These are phyloP conservation scores for Cercophora samala DNA, from an alignment of 495 filamentous ascomycete genomes.

Conservation along the genomic window DNA sequence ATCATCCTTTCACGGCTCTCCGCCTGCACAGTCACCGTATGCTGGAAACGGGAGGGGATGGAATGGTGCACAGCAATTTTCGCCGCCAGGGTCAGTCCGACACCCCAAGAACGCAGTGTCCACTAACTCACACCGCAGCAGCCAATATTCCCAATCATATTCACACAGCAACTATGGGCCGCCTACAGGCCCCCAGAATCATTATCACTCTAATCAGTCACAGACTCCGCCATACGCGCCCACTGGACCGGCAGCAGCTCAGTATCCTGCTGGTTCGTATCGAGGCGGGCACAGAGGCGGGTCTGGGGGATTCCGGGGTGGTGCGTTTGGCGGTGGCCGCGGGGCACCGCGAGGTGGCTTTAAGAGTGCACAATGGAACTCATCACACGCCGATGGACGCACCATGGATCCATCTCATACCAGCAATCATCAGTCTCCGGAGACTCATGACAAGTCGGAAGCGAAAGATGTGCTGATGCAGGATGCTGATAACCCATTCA, in stretches of 20 bases:
- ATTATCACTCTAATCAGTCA: conserved; percentile 30
- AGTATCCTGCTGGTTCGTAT: conserved; percentile 51
- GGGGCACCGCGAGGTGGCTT: conserved; percentile 39
- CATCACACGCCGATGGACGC: conserved; percentile 20
- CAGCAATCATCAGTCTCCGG: conserved; percentile 39
- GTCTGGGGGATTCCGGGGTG: conserved; percentile 39
- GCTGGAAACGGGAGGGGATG: conserved; percentile 57
- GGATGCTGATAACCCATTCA: conserved; percentile 60
- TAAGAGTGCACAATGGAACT: conserved; percentile 36
- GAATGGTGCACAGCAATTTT: conserved; percentile 53
- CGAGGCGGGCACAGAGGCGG: conserved; percentile 51
- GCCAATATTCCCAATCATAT: conserved; percentile 56
- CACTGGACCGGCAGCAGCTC: conserved; percentile 48
- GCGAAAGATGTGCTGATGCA: conserved; percentile 33
- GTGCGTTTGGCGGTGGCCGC: conserved; percentile 32
- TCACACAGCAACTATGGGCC: conserved; percentile 54
- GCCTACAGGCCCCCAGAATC: conserved; percentile 50
- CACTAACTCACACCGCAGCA: conserved; percentile 33
- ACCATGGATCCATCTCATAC: conserved; percentile 33
- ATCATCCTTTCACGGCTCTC: conserved; percentile 64
- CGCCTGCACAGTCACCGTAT: conserved; percentile 65
- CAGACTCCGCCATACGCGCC: conserved; percentile 52
- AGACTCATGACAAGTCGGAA: conserved; percentile 42
- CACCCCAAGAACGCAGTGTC: conserved; percentile 8
- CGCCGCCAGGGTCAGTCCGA: conserved; percentile 57